phyloP scores from a whole-genome alignment of 129 eudicot species.

The Mikania micrantha region DNA sequence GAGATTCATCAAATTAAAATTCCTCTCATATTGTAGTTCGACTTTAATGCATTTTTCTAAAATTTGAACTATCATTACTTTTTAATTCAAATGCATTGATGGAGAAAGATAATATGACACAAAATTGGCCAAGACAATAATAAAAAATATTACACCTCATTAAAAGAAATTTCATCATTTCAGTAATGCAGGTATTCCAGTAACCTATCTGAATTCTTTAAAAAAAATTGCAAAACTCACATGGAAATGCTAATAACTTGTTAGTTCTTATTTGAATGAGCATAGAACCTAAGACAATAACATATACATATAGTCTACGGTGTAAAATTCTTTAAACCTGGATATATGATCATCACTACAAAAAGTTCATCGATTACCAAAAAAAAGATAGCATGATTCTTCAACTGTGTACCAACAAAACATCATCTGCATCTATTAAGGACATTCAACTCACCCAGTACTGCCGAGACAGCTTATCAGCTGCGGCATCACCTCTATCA shows the following conservation, averaged over 20 bases:
- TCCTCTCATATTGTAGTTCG: neutral
- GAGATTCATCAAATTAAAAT: neutral
- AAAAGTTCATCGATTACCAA: neutral
- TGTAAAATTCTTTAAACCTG: constrained; percentile 7
- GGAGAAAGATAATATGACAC: neutral
- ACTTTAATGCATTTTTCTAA: neutral
- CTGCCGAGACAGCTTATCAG: constrained; percentile 68
- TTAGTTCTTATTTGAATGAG: neutral
- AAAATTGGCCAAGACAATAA: neutral
- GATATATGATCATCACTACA: neutral
- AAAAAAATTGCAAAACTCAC: neutral
- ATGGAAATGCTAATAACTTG: neutral
- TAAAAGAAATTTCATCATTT: neutral
- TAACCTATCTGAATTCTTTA: constrained; percentile 5
- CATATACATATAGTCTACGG: neutral
- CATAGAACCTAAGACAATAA: constrained; percentile 1
- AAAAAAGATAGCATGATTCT: neutral
- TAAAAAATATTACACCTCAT: neutral
- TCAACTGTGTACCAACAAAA: neutral
- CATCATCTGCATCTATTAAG: neutral
- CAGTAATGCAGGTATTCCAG: neutral
- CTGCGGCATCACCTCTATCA: constrained; percentile 43
- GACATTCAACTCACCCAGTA: constrained; percentile 66
- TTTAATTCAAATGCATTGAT: neutral
- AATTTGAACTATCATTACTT: neutral